Percentiles rank a stretch among this genome's conserved stretches.
Conservation (phyloP, 2,329 filamentous ascomycete species). For the Fonsecaea erecta region DNA sequence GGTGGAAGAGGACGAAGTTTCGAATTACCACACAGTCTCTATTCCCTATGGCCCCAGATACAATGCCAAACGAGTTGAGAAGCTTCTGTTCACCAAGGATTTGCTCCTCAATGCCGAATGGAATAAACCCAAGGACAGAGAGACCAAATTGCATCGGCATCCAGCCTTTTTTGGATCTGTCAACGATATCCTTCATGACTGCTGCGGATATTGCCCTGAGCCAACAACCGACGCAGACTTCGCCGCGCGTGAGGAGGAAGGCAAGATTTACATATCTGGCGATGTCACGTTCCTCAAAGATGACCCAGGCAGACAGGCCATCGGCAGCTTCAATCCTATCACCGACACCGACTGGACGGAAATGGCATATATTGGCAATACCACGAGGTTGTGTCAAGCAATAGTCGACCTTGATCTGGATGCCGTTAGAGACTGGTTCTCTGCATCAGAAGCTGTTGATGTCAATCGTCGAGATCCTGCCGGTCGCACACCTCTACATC, state of each 20-base stretch:
- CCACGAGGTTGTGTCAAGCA: constrained; percentile 75
- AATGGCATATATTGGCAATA: constrained; percentile 87
- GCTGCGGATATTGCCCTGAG: constrained; percentile 77
- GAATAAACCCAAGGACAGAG: constrained; percentile 76
- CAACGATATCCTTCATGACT: constrained; percentile 76
- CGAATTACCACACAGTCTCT: constrained; percentile 75
- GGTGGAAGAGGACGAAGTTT: constrained; percentile 75
- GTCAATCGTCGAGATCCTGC: constrained; percentile 77
- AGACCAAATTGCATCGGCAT: constrained; percentile 79
- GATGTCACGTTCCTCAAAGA: constrained; percentile 76
- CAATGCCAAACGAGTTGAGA: constrained; percentile 68
- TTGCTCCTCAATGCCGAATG: constrained; percentile 76
- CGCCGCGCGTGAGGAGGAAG: constrained; percentile 71
- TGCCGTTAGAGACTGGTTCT: constrained; percentile 70
- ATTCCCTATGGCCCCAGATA: constrained; percentile 47
- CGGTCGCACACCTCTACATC: constrained; percentile 76
- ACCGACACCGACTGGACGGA: constrained; percentile 86
- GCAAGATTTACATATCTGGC: constrained; percentile 76
- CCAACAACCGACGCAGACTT: constrained; percentile 72
- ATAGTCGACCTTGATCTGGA: constrained; percentile 76
- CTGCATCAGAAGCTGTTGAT: constrained; percentile 67
- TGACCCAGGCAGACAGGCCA: constrained; percentile 76
- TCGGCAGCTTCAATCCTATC: constrained; percentile 76
- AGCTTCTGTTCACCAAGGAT: constrained; percentile 79
- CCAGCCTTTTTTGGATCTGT: constrained; percentile 82